Evolutionary conservation across 805 yeast genomes (phyloP).

Genomic region (Wickerhamiella siamensis): DNA sequence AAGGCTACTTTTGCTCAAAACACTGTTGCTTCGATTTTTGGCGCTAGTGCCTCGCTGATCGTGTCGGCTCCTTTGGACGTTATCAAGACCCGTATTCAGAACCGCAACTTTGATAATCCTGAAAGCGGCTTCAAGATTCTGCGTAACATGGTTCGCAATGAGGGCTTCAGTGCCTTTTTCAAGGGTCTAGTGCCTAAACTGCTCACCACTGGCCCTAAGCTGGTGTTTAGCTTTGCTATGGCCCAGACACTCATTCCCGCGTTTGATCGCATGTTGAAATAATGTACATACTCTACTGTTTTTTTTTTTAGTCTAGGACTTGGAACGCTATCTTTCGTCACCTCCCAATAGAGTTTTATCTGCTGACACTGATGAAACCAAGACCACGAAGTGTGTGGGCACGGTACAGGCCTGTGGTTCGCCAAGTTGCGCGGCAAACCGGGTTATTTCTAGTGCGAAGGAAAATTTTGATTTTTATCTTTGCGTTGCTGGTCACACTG

Average conservation of each 20-base stretch:
- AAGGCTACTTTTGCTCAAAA: conserved; percentile 91
- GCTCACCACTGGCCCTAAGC: conserved; percentile 94
- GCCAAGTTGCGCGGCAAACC: background rate
- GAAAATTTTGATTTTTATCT: conserved; percentile 19
- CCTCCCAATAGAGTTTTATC: no score
- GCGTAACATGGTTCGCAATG: conserved; percentile 84
- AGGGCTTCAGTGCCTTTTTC: conserved; percentile 82
- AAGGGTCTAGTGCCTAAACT: conserved; percentile 94
- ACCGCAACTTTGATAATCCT: conserved; percentile 87
- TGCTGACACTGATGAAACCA: background rate
- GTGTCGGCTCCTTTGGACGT: conserved; percentile 97
- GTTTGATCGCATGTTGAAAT: conserved; percentile 54
- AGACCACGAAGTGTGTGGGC: background rate
- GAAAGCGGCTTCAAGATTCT: conserved; percentile 86
- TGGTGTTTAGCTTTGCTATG: conserved; percentile 93
- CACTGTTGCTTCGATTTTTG: conserved; percentile 85
- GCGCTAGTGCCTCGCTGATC: conserved; percentile 92
- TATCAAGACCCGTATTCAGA: conserved; percentile 96
- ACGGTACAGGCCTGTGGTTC: conserved; percentile 1
- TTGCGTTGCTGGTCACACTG: conserved; percentile 17
- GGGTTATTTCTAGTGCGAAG: conserved; percentile 10
- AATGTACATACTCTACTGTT: background rate
- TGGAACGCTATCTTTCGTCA: no score
- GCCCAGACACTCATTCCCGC: conserved; percentile 97
- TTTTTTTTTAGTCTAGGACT: no score